Conservation (phyloP, 23 red algal species). For the Agarophyton chilense region DNA sequence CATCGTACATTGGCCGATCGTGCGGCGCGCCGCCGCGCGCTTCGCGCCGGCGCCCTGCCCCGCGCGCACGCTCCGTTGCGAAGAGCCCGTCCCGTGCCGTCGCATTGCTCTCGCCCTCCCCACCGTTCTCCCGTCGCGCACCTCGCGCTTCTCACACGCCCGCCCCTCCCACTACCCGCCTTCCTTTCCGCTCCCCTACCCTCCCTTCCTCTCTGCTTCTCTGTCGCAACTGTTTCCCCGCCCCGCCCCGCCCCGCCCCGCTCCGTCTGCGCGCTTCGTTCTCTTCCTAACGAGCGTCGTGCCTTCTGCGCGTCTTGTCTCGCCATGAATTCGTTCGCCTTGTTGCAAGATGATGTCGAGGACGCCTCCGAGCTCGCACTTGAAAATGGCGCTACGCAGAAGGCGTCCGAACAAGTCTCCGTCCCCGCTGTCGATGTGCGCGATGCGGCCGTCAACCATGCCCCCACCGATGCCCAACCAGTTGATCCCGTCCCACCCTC, state of each 20-base stretch:
- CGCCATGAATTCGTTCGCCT: slow-evolving; percentile 72
- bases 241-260: neutral
- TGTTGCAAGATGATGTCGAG: slow-evolving; percentile 71
- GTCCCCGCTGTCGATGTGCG: slow-evolving; percentile 34
- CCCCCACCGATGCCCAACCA: neutral
- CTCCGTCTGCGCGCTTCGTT: neutral
- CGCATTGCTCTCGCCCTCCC: neutral
- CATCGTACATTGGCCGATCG: neutral
- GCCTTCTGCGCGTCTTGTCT: neutral
- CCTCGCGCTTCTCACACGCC: neutral
- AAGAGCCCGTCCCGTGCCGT: neutral
- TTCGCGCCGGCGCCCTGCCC: neutral
- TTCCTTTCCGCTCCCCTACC: too few species aligned
- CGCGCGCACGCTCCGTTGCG: neutral
- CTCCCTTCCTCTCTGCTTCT: too few species aligned
- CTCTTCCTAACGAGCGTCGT: neutral
- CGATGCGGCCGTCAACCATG: neutral
- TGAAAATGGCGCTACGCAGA: neutral
- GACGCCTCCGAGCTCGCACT: slow-evolving; percentile 12
- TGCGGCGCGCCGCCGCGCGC: neutral
- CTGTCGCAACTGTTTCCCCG: too few species aligned
- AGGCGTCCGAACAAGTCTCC: neutral
- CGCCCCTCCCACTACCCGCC: neutral
- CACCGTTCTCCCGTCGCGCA: neutral
- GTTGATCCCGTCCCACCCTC: neutral